Conservation (phyloP, 2,329 filamentous ascomycete genomes). For the Emmonsia crescens region DNA sequence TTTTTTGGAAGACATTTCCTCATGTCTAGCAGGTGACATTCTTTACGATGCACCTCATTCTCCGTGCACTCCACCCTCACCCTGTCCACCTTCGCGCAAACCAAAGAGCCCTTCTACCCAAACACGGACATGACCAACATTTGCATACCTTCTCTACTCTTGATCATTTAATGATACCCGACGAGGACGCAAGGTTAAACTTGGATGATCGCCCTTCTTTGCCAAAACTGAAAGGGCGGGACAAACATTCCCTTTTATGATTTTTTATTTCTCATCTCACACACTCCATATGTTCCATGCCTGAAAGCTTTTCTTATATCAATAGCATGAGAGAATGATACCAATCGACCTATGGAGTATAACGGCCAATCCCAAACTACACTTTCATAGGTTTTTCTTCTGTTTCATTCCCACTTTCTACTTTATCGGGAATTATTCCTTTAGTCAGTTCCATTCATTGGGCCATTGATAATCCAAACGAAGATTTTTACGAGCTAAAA, state of each 20-base stretch:
- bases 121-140: background rate
- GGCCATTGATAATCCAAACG: background rate
- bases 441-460: background rate
- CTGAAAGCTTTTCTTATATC: background rate
- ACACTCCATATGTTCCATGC: background rate
- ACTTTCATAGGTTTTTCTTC: background rate
- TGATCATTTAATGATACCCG: background rate
- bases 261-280: background rate
- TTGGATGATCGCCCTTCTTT: constrained; percentile 1
- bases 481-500: background rate
- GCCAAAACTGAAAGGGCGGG: background rate
- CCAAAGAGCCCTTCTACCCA: background rate
- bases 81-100: background rate
- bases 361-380: background rate
- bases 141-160: background rate
- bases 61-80: background rate
- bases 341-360: background rate
- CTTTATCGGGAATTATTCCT: background rate
- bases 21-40: background rate
- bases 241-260: background rate
- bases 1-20: background rate
- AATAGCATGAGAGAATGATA: background rate
- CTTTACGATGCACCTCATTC: background rate
- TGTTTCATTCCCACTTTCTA: background rate
- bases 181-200: background rate